Evolutionary conservation across 768 basidiomycete species (phyloP).

Genomic region (Boletus edulis): DNA sequence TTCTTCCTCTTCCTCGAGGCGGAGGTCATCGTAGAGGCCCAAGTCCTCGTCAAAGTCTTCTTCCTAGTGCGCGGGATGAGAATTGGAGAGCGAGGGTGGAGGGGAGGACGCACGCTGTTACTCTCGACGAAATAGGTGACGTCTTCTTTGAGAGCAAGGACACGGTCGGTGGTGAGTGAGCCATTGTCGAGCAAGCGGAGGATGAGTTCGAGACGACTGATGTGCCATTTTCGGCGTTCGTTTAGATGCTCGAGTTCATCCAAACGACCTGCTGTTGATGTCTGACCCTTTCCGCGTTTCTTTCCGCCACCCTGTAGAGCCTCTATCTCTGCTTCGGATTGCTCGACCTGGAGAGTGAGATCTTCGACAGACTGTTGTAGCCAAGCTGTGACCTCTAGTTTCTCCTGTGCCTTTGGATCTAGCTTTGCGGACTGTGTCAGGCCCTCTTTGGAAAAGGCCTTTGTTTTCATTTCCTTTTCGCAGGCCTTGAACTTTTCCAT

Average conservation of each 20-base stretch:
- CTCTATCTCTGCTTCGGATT: conserved; percentile 94
- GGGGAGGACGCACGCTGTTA: conserved; percentile 71
- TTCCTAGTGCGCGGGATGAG: conserved; percentile 53
- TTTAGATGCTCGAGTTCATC: conserved; percentile 87
- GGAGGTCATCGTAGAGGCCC: conserved; percentile 96
- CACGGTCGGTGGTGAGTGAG: conserved; percentile 77
- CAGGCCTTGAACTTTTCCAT: conserved; percentile 99
- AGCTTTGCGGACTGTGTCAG: conserved; percentile 91
- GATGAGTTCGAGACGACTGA: conserved; percentile 88
- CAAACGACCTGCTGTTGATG: conserved; percentile 63
- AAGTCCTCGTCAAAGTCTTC: conserved; percentile 98
- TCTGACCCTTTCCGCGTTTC: conserved; percentile 77
- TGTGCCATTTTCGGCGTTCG: conserved; percentile 95
- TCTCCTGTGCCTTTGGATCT: conserved; percentile 97
- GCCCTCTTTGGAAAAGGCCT: conserved; percentile 99
- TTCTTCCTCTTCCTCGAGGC: conserved; percentile 95
- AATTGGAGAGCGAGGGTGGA: conserved; percentile 7
- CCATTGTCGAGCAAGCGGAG: conserved; percentile 93
- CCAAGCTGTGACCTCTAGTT: conserved; percentile 87
- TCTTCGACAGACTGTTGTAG: conserved; percentile 88
- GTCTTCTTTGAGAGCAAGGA: conserved; percentile 84
- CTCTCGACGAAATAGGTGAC: conserved; percentile 95
- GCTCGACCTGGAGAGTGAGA: conserved; percentile 89
- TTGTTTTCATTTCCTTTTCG: conserved; percentile 99
- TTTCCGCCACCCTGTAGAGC: conserved; percentile 74